Base-by-base conservation (phyloP, 179 eudicot species). In the Carnegiea gigantea region DNA sequence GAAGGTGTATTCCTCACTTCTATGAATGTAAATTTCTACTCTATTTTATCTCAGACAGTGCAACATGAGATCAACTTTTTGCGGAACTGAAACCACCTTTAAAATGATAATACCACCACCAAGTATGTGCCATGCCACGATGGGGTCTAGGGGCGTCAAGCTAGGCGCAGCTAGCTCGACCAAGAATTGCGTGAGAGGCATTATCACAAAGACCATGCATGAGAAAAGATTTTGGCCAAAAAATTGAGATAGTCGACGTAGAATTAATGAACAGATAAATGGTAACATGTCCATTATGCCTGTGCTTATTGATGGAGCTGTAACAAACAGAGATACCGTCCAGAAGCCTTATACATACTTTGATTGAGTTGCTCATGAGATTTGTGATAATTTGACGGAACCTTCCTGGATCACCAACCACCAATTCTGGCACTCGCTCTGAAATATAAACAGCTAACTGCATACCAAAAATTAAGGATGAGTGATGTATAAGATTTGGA, bases 381-480 rank as follows among this genome's bases (percentile, higher is more conserved):
- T 92, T 93, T 79, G 93, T 93, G 75, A 93, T 87, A 33, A 93
- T 93, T 83, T 93, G 98, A 75, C 97, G 91, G 81, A 93, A 92
- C 82, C 95, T 87, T 82, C 95, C 95, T 5, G 98, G 97, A 78
- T 92, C 97, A 79, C 98, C 97, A 75, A 92, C 81, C 43, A 93
- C 85, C 70, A 81, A 79, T 51, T 89, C 86, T 23, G 98, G 98
- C 53, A 93, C 91, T 72, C 77, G 88, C 70, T 87, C 89, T 44
- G 98, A 93, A 54, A 92, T 81, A 80, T 87, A 92, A 70, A 86
- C 97, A 23, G 92, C 96, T 84, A 92, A 86, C 98, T 92, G 90
- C 54, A 82, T 36, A 51, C 68, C 85, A 81, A 46, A 79, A 44
- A 54, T 78, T 1, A 18, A 74, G 73, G 40, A 14, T n/a, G 30